Evolutionary conservation across 192 early-diverging fungal species (phyloP).

Genomic region (Chytriomyces sp.): DNA sequence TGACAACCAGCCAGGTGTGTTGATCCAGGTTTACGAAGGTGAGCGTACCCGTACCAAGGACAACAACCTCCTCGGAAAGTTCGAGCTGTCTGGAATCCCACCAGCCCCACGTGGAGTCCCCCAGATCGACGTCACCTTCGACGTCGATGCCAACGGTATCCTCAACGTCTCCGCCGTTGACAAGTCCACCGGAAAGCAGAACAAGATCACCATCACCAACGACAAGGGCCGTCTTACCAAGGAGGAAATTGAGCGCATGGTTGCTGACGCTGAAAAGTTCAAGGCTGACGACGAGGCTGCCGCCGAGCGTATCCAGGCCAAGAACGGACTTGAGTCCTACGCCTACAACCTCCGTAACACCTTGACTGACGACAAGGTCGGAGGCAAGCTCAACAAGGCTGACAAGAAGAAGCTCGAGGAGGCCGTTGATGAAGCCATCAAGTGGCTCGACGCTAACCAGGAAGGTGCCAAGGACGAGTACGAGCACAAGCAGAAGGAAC

Average conservation of each 20-base stretch:
- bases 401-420: constrained; percentile 89
- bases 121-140: constrained; percentile 96
- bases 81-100: constrained; percentile 95
- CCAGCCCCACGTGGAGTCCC: constrained; percentile 97
- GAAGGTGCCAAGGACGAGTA: constrained; percentile 99
- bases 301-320: constrained; percentile 85
- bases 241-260: constrained; percentile 99
- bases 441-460: constrained; percentile 92
- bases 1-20: constrained; percentile 98
- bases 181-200: constrained; percentile 91
- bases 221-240: constrained; percentile 97
- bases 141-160: constrained; percentile 97
- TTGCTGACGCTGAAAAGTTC: constrained; percentile 91
- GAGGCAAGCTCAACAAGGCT: constrained; percentile 75
- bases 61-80: constrained; percentile 98
- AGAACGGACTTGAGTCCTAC: constrained; percentile 96
- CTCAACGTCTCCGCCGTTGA: constrained; percentile 90
- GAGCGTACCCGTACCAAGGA: constrained; percentile 97
- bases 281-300: constrained; percentile 96
- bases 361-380: constrained; percentile 80
- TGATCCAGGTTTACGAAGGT: constrained; percentile 98
- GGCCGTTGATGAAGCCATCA: constrained; percentile 89
- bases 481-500: constrained; percentile 91
- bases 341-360: constrained; percentile 98
- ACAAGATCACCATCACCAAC: constrained; percentile 99